Conservation (phyloP, 139 green algal species). For the Pseudopediastrum boryanum region DNA sequence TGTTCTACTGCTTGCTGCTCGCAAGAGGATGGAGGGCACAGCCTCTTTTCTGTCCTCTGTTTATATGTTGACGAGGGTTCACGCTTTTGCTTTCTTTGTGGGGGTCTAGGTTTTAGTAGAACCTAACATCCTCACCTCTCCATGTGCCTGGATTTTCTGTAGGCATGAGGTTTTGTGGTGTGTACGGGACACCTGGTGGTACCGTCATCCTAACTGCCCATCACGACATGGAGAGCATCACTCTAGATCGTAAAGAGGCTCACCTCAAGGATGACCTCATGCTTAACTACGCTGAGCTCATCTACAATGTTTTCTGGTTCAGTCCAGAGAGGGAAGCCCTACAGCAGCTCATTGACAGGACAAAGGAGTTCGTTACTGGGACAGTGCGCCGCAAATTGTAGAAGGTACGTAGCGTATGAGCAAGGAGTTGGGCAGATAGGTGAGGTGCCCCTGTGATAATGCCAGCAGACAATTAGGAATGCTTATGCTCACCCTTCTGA, state of each 20-base stretch:
- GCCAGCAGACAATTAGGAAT: too few species aligned
- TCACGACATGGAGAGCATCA: conserved; percentile 87
- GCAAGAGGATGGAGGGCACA: too few species aligned
- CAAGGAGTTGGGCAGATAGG: too few species aligned
- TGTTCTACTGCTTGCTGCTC: too few species aligned
- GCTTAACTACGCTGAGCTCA: conserved; percentile 81
- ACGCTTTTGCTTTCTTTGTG: background rate
- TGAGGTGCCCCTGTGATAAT: too few species aligned
- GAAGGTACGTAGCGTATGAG: conserved; percentile 53
- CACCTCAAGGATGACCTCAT: conserved; percentile 90
- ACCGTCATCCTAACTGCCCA: conserved; percentile 86
- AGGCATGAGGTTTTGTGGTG: conserved; percentile 63
- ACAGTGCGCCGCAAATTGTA: conserved; percentile 45
- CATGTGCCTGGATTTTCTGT: too few species aligned
- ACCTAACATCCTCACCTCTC: background rate
- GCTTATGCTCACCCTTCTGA: too few species aligned
- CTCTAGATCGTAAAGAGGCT: conserved; percentile 85
- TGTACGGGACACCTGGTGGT: conserved; percentile 98
- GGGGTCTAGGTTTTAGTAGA: background rate
- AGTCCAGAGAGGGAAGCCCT: conserved; percentile 77
- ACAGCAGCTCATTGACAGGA: conserved; percentile 89
- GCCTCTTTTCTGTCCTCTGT: too few species aligned
- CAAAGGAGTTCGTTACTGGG: conserved; percentile 70
- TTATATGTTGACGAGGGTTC: too few species aligned
- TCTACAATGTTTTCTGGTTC: conserved; percentile 79